Percentiles rank a stretch among this genome's conserved stretches.
phyloP scores from a whole-genome alignment of 2,329 filamentous ascomycete genomes.

The Amauroascus verrucosus region DNA sequence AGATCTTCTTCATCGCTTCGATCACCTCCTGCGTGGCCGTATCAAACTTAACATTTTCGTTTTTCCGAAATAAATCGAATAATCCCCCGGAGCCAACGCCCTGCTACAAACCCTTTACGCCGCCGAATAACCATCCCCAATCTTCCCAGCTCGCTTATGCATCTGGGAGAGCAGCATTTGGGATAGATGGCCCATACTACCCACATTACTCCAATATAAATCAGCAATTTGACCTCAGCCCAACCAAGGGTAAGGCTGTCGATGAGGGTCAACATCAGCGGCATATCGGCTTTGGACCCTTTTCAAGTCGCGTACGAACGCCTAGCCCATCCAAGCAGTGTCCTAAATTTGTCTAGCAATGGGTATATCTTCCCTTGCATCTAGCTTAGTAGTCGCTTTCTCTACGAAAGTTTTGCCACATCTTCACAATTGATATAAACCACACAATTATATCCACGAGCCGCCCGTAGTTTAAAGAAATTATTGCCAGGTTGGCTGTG shows the following conservation, averaged over 20 bases:
- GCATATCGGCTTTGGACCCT: constrained; percentile 24
- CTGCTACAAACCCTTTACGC: constrained; percentile 21
- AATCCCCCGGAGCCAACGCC: constrained; percentile 27
- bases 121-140: constrained; percentile 19
- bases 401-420: too few relatives aligned
- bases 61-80: constrained; percentile 40
- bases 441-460: too few relatives aligned
- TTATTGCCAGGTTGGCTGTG: too few relatives aligned
- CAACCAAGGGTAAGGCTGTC: constrained; percentile 18
- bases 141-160: constrained; percentile 23
- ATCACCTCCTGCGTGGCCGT: constrained; percentile 44
- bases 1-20: constrained; percentile 27
- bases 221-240: constrained; percentile 13
- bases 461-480: too few relatives aligned
- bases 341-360: constrained; percentile 17
- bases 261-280: constrained; percentile 24
- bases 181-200: constrained; percentile 13
- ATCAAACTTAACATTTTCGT: constrained; percentile 51
- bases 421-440: too few relatives aligned
- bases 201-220: background rate
- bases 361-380: constrained; percentile 33
- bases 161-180: constrained; percentile 22
- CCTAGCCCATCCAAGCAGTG: constrained; percentile 6
- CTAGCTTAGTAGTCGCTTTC: too few relatives aligned
- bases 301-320: constrained; percentile 11